These are phyloP conservation scores for Elsinoe ampelina DNA, from an alignment of 2,329 filamentous ascomycete genomes.

Conservation along the genomic window DNA sequence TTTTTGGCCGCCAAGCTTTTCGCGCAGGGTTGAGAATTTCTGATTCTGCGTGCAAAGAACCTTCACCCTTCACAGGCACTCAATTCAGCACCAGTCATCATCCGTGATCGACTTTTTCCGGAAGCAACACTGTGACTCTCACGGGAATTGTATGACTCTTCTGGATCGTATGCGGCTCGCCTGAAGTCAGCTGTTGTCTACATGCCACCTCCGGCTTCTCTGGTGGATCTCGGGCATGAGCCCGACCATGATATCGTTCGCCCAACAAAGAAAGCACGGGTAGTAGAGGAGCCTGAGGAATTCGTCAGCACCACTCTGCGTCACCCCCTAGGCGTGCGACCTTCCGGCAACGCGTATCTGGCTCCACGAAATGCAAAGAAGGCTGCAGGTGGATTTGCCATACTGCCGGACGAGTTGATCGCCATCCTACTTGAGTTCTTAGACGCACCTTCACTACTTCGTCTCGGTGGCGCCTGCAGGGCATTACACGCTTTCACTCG, in stretches of 20 bases:
- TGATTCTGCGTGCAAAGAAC: not conserved
- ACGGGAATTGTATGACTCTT: not conserved
- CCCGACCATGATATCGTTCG: conserved; percentile 11
- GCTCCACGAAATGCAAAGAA: conserved; percentile 56
- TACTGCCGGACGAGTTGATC: conserved; percentile 72
- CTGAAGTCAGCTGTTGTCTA: not conserved
- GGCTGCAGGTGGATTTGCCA: conserved; percentile 55
- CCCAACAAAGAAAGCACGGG: conserved; percentile 19
- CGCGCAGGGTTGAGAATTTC: too few species aligned
- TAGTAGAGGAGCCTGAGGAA: conserved; percentile 17
- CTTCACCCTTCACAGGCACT: not conserved
- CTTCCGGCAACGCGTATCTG: conserved; percentile 72
- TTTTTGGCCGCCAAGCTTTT: not conserved
- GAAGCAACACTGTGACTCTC: not conserved
- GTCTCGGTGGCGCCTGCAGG: conserved; percentile 68
- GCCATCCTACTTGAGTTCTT: conserved; percentile 66
- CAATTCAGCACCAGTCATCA: not conserved
- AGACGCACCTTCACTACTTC: conserved; percentile 52
- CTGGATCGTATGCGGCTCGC: too few species aligned
- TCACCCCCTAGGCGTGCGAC: conserved; percentile 78
- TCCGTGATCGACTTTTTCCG: not conserved
- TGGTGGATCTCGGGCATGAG: conserved; percentile 14
- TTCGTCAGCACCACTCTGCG: conserved; percentile 47
- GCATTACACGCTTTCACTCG: conserved; percentile 78
- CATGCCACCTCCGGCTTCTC: conserved; percentile 19